phyloP scores from a whole-genome alignment of 1,284 basidiomycete genomes.

The Boletus calvinii region DNA sequence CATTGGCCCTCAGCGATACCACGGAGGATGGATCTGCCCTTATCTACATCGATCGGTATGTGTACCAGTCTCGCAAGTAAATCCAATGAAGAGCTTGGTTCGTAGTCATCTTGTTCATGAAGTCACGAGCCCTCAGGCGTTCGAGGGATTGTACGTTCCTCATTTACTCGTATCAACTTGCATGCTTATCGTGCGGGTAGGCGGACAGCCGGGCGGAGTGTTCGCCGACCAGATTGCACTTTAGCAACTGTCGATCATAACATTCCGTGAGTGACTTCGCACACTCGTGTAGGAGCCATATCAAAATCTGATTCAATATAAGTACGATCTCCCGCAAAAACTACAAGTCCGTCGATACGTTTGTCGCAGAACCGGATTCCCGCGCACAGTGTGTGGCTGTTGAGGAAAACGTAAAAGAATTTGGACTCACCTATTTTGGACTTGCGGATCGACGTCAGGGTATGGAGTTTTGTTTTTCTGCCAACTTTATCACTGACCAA shows the following conservation, averaged over 20 bases:
- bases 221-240: conserved; percentile 91
- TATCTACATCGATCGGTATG: conserved; percentile 89
- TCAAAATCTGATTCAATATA: conserved; percentile 11
- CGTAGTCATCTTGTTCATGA: conserved; percentile 90
- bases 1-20: conserved; percentile 50
- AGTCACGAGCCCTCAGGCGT: conserved; percentile 95
- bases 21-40: conserved; percentile 84
- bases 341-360: conserved; percentile 73
- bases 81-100: conserved; percentile 2
- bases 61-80: background rate
- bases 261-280: conserved; percentile 72
- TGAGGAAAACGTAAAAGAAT: conserved; percentile 94
- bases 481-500: conserved; percentile 7
- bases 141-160: conserved; percentile 80
- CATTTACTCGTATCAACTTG: background rate
- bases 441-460: conserved; percentile 90
- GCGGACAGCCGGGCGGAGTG: conserved; percentile 77
- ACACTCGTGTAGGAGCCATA: conserved; percentile 1
- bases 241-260: conserved; percentile 96
- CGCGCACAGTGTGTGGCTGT: conserved; percentile 88
- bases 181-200: conserved; percentile 39
- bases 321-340: conserved; percentile 87
- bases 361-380: conserved; percentile 88
- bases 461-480: conserved; percentile 28
- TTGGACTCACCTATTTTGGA: conserved; percentile 94